Evolutionary conservation across 345 rosid species (phyloP).

Genomic region (Ceriops zippeliana): DNA sequence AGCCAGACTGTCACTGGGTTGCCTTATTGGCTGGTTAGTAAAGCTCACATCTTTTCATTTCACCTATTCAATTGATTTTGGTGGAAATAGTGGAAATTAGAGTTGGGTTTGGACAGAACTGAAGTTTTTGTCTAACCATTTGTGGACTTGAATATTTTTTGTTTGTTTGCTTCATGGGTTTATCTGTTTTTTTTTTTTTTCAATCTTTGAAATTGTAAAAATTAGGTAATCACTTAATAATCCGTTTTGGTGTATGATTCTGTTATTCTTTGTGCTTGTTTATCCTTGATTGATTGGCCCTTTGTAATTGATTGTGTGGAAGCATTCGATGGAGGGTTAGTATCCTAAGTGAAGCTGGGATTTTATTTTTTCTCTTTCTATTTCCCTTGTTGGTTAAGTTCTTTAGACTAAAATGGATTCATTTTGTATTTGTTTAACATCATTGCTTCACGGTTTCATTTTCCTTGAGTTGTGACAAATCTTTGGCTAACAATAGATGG

Average conservation of each 20-base stretch:
- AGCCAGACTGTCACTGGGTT: conserved; percentile 47
- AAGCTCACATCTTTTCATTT: background rate
- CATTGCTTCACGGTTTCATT: background rate
- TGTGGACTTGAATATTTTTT: too few species aligned
- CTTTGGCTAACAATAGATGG: background rate
- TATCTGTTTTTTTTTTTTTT: too few species aligned
- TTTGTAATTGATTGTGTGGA: background rate
- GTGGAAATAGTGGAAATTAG: background rate
- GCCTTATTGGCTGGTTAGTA: conserved; percentile 83
- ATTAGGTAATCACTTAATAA: too few species aligned
- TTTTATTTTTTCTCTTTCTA: background rate
- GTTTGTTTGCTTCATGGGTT: too few species aligned
- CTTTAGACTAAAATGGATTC: background rate
- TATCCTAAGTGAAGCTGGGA: background rate
- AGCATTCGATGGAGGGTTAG: background rate
- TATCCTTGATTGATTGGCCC: background rate
- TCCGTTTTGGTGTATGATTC: too few species aligned
- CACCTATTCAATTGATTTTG: background rate
- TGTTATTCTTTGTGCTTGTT: background rate
- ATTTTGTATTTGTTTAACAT: background rate
- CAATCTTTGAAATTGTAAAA: too few species aligned
- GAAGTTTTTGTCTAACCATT: background rate
- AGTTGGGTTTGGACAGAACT: background rate
- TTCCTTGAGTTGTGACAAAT: background rate
- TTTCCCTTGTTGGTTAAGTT: background rate